These are phyloP conservation scores for Elsinoe fawcettii DNA, from an alignment of 2,329 filamentous ascomycete genomes.

Conservation along the genomic window DNA sequence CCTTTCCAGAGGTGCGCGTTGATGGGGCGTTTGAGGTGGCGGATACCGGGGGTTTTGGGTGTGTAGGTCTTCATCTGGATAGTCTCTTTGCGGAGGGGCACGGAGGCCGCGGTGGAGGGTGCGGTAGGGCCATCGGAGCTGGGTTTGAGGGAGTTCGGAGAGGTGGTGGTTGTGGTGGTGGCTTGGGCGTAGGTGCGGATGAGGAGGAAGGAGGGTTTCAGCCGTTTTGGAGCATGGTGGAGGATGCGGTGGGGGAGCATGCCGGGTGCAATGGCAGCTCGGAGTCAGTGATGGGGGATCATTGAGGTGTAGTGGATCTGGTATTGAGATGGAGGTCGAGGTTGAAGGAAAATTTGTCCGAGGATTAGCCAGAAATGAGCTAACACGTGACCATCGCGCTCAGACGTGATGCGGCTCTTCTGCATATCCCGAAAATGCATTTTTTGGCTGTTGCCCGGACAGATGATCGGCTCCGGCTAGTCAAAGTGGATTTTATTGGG, in stretches of 20 bases:
- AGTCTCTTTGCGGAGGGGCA: constrained; percentile 32
- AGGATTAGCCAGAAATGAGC: not conserved
- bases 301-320: not conserved
- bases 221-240: constrained; percentile 7
- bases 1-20: constrained; percentile 98
- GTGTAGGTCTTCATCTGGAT: constrained; percentile 73
- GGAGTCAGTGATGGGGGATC: not conserved
- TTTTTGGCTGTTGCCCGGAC: constrained; percentile 1
- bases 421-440: not conserved
- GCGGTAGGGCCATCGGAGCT: constrained; percentile 22
- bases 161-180: constrained; percentile 21
- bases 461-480: not conserved
- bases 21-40: constrained; percentile 84
- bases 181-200: constrained; percentile 7
- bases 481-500: not conserved
- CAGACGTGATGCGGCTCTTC: not conserved
- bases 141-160: constrained; percentile 26
- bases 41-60: constrained; percentile 82
- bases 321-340: not conserved
- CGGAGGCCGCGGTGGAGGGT: constrained; percentile 31
- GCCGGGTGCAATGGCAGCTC: constrained; percentile 1
- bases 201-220: not conserved
- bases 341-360: constrained; percentile 1
- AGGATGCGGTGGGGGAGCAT: constrained; percentile 8
- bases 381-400: constrained; percentile 1